Conservation (phyloP, 441 rosid species). For the Populus tomentosa region DNA sequence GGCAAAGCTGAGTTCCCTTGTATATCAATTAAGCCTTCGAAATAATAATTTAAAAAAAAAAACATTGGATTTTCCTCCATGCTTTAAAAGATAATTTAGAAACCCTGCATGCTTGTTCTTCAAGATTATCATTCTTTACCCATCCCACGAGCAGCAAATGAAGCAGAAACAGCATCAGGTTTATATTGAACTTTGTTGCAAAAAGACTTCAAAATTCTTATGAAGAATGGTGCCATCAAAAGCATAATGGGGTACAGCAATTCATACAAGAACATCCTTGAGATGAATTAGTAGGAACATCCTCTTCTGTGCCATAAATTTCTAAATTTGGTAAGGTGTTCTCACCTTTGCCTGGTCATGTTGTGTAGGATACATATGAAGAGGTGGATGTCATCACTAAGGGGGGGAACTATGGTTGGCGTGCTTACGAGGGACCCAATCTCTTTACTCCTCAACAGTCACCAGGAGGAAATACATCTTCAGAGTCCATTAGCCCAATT, state of each 20-base stretch:
- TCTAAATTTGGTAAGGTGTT: not conserved
- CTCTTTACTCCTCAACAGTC: conserved; percentile 38
- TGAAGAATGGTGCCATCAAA: not conserved
- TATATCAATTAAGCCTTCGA: not conserved
- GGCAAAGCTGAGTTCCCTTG: not conserved
- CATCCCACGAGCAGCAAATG: not conserved
- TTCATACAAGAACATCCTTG: not conserved
- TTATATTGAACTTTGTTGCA: not conserved
- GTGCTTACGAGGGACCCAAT: conserved; percentile 58
- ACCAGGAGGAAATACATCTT: conserved; percentile 64
- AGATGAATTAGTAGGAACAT: not conserved
- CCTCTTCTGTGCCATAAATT: not conserved
- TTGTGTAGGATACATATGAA: conserved; percentile 58
- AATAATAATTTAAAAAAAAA: not conserved
- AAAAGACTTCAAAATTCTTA: not conserved
- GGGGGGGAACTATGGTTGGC: conserved; percentile 98
- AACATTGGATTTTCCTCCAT: not conserved
- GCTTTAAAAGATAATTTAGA: not conserved
- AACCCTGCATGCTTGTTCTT: not conserved
- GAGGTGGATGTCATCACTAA: conserved; percentile 76
- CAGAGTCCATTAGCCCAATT: conserved; percentile 44
- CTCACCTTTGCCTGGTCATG: not conserved
- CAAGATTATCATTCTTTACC: not conserved
- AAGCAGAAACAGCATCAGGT: not conserved
- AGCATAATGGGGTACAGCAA: not conserved